These are phyloP conservation scores for Talaromyces thailandensis DNA, from an alignment of 495 filamentous ascomycete species.

Conservation along the genomic window DNA sequence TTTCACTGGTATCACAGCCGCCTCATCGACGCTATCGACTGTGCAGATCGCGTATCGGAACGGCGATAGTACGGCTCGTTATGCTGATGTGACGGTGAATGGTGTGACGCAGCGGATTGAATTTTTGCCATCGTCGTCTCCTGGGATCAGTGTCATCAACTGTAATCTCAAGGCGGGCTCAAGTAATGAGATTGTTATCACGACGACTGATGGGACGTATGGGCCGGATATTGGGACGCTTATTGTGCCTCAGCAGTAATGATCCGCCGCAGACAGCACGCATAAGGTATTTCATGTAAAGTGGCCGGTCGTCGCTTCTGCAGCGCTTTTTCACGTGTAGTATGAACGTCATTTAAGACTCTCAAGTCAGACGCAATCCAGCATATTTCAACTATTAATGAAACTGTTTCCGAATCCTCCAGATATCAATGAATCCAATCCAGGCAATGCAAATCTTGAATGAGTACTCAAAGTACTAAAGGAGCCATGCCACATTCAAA, in stretches of 20 bases:
- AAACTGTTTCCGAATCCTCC: background rate
- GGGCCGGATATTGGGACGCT: background rate
- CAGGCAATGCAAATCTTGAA: too few species aligned
- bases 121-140: background rate
- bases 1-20: background rate
- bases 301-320: background rate
- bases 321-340: background rate
- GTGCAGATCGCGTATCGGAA: background rate
- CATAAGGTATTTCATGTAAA: background rate
- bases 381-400: background rate
- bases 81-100: background rate
- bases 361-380: background rate
- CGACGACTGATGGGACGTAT: background rate
- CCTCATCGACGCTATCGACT: background rate
- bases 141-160: background rate
- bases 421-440: background rate
- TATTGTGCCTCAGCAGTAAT: background rate
- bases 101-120: background rate
- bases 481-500: background rate
- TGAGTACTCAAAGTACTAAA: too few species aligned
- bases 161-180: background rate
- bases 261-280: background rate
- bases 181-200: constrained; percentile 1
- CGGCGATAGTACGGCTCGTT: background rate
- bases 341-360: background rate